Evolutionary conservation across 257 asterid genomes (phyloP), one percentile per base, ranked within the genome.

Genomic region (Plantago ovata): DNA sequence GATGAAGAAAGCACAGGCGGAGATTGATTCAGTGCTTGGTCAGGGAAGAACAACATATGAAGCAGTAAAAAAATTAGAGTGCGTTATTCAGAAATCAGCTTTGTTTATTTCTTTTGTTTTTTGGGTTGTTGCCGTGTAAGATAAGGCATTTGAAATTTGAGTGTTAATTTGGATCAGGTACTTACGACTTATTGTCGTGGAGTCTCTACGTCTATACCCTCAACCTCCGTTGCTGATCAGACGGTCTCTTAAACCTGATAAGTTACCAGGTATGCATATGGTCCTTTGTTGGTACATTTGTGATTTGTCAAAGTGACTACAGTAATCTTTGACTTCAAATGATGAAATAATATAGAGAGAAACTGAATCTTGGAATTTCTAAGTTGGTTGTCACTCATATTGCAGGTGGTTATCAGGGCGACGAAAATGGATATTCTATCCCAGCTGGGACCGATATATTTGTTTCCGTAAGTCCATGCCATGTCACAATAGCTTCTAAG

Each of bases 161-260:
- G 33, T 63, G 23, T 44, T 28, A 38, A 61, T 46, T 18, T 28
- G 42, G 38, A 41, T 62, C 82, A 92, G 98, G 73, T 92, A 88
- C 75, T 11, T 92, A 63, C 85, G 97, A 43, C 94, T 92, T 44
- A 85, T 92, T 62, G 90, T 89, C 58, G 95, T 83, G 48, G 98
- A 92, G 70, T 10, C 94, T 45, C 73, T 92, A 58, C 95, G 97
- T 15, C 78, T 92, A 66, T 92, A 80, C 69, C 98, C 98, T 44
- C 98, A 92, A 69, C 98, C 98, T 62, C 98, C 98, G 6, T 76
- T 92, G 84, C 97, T 92, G 33, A 92, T 92, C 58, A 82, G 98
- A 69, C 98, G 97, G 71, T 60, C 98, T 75, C 94, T 92, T 61
- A 75, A 60, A 61, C 32, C 95, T 14, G 95, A 92, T 70, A 72